phyloP scores from a whole-genome alignment of 2,329 filamentous ascomycete species.

The Colletotrichum destructivum region DNA sequence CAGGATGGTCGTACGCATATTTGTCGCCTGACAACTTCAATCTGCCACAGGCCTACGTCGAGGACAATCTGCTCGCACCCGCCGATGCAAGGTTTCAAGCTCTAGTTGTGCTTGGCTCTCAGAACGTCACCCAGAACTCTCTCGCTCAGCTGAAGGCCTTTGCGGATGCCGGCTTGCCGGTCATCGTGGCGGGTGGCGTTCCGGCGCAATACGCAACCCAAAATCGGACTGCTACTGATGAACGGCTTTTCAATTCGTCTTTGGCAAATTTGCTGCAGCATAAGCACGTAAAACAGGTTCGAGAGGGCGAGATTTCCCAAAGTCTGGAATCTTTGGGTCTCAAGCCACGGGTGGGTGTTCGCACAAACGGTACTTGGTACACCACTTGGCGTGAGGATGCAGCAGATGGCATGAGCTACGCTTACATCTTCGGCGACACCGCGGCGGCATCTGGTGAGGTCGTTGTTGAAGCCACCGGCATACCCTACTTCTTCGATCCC shows the following conservation, averaged over 20 bases:
- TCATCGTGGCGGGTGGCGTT: slow-evolving; percentile 52
- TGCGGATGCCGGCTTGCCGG: slow-evolving; percentile 56
- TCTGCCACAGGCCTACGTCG: slow-evolving; percentile 55
- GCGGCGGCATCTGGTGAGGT: slow-evolving; percentile 9
- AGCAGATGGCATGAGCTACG: neutral
- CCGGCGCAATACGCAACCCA: slow-evolving; percentile 4
- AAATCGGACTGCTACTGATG: neutral
- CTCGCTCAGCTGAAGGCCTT: slow-evolving; percentile 52
- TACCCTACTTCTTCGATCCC: slow-evolving; percentile 24
- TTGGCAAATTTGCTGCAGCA: neutral
- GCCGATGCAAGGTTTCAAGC: slow-evolving; percentile 58
- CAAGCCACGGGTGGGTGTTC: slow-evolving; percentile 10
- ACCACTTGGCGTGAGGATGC: slow-evolving; percentile 31
- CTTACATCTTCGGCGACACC: slow-evolving; percentile 26
- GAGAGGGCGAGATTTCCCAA: slow-evolving; percentile 1
- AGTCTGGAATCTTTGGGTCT: slow-evolving; percentile 13
- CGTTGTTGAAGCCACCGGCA: neutral
- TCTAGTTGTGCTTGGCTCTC: slow-evolving; percentile 55
- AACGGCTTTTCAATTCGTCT: neutral
- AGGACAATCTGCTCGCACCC: slow-evolving; percentile 54
- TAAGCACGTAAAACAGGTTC: slow-evolving; percentile 18
- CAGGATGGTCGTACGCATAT: slow-evolving; percentile 61
- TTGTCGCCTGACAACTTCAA: slow-evolving; percentile 61
- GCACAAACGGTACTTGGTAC: slow-evolving; percentile 22
- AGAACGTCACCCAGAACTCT: slow-evolving; percentile 54